Evolutionary conservation across 306 rosid species (phyloP).

Genomic region (Astragalus glycyphyllos): DNA sequence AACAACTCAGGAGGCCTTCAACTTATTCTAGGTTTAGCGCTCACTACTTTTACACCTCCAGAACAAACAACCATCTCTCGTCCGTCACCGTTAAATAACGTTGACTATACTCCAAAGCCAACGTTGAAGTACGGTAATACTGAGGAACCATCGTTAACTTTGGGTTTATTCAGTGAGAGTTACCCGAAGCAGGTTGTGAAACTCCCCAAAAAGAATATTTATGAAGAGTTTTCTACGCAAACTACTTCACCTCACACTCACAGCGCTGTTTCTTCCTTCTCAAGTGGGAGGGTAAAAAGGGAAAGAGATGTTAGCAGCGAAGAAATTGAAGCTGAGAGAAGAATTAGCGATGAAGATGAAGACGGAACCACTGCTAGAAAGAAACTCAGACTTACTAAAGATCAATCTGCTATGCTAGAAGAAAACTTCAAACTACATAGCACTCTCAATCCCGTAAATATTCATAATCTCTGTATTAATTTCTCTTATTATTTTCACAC

Average conservation of each 20-base stretch:
- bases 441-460: conserved; percentile 90
- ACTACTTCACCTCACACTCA: conserved; percentile 59
- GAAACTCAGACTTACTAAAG: conserved; percentile 88
- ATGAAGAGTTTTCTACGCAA: conserved; percentile 53
- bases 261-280: conserved; percentile 84
- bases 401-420: conserved; percentile 89
- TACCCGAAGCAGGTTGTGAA: conserved; percentile 14
- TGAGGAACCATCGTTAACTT: conserved; percentile 81
- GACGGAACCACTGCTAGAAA: conserved; percentile 81
- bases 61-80: conserved; percentile 27
- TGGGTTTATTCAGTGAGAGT: conserved; percentile 58
- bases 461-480: not conserved
- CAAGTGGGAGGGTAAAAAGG: conserved; percentile 78
- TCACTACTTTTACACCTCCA: conserved; percentile 26
- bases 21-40: conserved; percentile 72
- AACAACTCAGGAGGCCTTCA: conserved; percentile 60
- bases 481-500: not conserved
- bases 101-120: not conserved
- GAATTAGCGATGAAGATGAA: conserved; percentile 92
- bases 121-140: conserved; percentile 5
- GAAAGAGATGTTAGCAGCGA: conserved; percentile 88
- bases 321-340: conserved; percentile 53
- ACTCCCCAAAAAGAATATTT: conserved; percentile 1
- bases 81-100: no score
- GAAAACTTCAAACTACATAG: conserved; percentile 95